phyloP scores from a whole-genome alignment of 2,329 filamentous ascomycete genomes.

The Alternaria rosae region DNA sequence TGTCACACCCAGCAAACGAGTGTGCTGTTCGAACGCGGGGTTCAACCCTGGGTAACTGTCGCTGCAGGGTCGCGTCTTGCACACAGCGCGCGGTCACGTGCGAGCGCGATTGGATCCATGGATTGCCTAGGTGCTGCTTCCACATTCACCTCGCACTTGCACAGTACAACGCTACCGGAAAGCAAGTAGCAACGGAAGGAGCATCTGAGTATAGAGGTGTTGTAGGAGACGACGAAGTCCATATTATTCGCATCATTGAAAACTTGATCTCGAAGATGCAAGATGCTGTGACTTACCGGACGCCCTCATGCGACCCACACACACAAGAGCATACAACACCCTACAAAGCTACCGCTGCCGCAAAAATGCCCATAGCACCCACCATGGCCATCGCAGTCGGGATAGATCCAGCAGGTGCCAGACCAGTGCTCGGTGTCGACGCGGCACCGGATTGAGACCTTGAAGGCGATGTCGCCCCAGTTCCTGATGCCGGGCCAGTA shows the following conservation, averaged over 20 bases:
- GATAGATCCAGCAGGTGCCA: conserved; percentile 27
- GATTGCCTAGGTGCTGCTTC: not conserved
- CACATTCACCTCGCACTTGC: not conserved
- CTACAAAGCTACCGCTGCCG: conserved; percentile 35
- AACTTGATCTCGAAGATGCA: not conserved
- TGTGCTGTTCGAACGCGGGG: not conserved
- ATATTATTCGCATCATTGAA: not conserved
- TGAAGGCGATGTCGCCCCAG: conserved; percentile 14
- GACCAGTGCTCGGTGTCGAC: conserved; percentile 17
- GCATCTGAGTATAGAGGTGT: not conserved
- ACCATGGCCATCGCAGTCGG: conserved; percentile 30
- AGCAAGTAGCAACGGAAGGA: not conserved
- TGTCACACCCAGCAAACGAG: not conserved
- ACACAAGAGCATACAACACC: not conserved
- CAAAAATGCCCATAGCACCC: conserved; percentile 32
- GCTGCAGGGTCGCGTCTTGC: not conserved
- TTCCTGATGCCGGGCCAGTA: conserved; percentile 1
- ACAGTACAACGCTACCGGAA: not conserved
- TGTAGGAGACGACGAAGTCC: not conserved
- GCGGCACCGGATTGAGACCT: conserved; percentile 19
- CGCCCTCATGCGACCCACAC: not conserved
- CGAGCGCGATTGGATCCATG: not conserved
- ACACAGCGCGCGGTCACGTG: conserved; percentile 8
- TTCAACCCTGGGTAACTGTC: not conserved
- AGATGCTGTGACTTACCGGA: not conserved